phyloP scores from a whole-genome alignment of 2,329 filamentous ascomycete genomes.

The Scedosporium boydii region DNA sequence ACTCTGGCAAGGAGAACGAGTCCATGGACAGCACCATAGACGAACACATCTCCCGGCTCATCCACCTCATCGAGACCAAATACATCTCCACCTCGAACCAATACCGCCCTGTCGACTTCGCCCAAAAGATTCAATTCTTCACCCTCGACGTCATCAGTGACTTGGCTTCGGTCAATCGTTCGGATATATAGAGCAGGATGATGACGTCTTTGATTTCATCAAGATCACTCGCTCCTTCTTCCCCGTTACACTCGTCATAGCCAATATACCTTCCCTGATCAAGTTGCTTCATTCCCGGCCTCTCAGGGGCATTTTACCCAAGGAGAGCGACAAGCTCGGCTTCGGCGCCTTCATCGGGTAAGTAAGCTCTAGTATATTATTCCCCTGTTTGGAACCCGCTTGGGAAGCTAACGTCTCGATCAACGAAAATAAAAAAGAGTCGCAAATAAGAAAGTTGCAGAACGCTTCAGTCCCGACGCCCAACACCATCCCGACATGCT shows the following conservation, averaged over 20 bases:
- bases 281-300: conserved; percentile 29
- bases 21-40: conserved; percentile 40
- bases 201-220: conserved; percentile 38
- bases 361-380: conserved; percentile 13
- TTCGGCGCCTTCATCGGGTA: conserved; percentile 29
- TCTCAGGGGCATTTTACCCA: conserved; percentile 30
- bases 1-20: conserved; percentile 41
- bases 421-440: conserved; percentile 19
- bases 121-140: conserved; percentile 39
- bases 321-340: conserved; percentile 27
- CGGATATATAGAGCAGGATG: conserved; percentile 35
- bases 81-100: conserved; percentile 25
- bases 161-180: conserved; percentile 40
- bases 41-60: conserved; percentile 30
- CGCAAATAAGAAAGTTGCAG: conserved; percentile 32
- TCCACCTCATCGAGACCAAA: conserved; percentile 36
- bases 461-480: conserved; percentile 29
- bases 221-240: conserved; percentile 30
- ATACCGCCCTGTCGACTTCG: conserved; percentile 37
- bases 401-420: neutral
- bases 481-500: conserved; percentile 31
- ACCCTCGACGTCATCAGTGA: conserved; percentile 47
- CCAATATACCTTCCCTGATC: conserved; percentile 30
- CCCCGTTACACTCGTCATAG: conserved; percentile 32
- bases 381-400: neutral